Evolutionary conservation across 2,329 filamentous ascomycete genomes (phyloP).

Genomic region (Fusarium burgessii): DNA sequence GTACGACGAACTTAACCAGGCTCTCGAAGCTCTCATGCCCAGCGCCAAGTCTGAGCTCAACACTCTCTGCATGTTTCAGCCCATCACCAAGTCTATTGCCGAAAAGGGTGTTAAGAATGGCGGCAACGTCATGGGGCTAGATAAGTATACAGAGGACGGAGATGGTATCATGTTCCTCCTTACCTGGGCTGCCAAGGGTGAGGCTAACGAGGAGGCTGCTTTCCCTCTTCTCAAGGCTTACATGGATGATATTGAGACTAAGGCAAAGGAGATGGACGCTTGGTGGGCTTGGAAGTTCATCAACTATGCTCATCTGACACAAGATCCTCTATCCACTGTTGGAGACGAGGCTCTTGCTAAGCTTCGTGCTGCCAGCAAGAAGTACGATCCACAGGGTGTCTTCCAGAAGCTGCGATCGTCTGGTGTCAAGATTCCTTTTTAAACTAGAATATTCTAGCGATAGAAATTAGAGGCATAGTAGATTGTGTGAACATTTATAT

Average conservation of each 20-base stretch:
- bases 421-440: conserved; percentile 50
- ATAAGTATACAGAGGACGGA: conserved; percentile 44
- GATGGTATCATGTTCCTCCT: conserved; percentile 51
- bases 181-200: conserved; percentile 48
- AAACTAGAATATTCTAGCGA: background rate
- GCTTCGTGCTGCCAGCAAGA: conserved; percentile 49
- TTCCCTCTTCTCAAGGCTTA: conserved; percentile 53
- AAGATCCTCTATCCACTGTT: conserved; percentile 54
- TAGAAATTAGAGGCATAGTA: background rate
- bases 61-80: conserved; percentile 51
- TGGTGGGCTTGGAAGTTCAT: conserved; percentile 54
- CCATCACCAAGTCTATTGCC: conserved; percentile 49
- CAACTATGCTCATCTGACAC: conserved; percentile 58
- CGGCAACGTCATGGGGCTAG: conserved; percentile 52
- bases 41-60: conserved; percentile 44
- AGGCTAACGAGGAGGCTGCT: conserved; percentile 50
- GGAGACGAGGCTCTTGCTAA: conserved; percentile 53
- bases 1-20: conserved; percentile 47
- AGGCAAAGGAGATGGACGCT: conserved; percentile 42
- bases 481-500: no score
- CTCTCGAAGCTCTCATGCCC: conserved; percentile 45
- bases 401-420: conserved; percentile 53
- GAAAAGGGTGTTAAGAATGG: conserved; percentile 49
- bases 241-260: conserved; percentile 47
- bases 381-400: conserved; percentile 54